A percentile compares a stretch with the other conserved stretches of the same genome.
phyloP scores from a whole-genome alignment of 495 filamentous ascomycete genomes.

The Penicillium verhagenii region DNA sequence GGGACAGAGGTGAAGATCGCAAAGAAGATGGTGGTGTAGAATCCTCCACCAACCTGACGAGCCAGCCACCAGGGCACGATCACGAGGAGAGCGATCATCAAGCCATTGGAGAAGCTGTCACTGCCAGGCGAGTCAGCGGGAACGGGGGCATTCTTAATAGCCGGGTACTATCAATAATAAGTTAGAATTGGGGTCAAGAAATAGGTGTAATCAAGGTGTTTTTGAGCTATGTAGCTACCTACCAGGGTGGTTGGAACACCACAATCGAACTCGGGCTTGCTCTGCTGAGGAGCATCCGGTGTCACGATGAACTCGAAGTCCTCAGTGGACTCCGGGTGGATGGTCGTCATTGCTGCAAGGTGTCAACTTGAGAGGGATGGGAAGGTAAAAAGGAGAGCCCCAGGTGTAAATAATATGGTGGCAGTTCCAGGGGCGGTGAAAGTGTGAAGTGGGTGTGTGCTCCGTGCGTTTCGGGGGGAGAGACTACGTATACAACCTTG shows the following conservation, averaged over 20 bases:
- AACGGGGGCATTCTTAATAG: constrained; percentile 64
- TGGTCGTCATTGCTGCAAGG: constrained; percentile 43
- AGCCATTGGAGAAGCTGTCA: constrained; percentile 57
- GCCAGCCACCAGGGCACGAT: constrained; percentile 54
- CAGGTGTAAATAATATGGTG: constrained; percentile 27
- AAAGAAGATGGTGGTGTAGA: constrained; percentile 59
- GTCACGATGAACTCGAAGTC: constrained; percentile 70
- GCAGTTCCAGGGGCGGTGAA: constrained; percentile 29
- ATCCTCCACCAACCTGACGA: constrained; percentile 53
- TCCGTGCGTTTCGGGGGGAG: constrained; percentile 7
- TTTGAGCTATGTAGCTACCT: constrained; percentile 9
- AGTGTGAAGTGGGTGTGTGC: constrained; percentile 2
- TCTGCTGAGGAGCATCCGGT: constrained; percentile 50
- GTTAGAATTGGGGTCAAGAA: constrained; percentile 5
- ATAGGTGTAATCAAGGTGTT: neutral
- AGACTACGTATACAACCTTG: constrained; percentile 1
- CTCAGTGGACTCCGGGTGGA: constrained; percentile 53
- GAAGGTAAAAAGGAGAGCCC: constrained; percentile 22
- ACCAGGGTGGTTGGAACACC: constrained; percentile 31
- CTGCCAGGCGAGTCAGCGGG: constrained; percentile 61
- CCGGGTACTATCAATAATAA: constrained; percentile 48
- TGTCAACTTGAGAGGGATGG: constrained; percentile 25
- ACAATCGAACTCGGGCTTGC: constrained; percentile 34
- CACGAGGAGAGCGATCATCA: constrained; percentile 51
- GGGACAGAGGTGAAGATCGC: constrained; percentile 56